These are phyloP conservation scores for Diplodia scrobiculata DNA, from an alignment of 2,329 filamentous ascomycete genomes.

Conservation along the genomic window DNA sequence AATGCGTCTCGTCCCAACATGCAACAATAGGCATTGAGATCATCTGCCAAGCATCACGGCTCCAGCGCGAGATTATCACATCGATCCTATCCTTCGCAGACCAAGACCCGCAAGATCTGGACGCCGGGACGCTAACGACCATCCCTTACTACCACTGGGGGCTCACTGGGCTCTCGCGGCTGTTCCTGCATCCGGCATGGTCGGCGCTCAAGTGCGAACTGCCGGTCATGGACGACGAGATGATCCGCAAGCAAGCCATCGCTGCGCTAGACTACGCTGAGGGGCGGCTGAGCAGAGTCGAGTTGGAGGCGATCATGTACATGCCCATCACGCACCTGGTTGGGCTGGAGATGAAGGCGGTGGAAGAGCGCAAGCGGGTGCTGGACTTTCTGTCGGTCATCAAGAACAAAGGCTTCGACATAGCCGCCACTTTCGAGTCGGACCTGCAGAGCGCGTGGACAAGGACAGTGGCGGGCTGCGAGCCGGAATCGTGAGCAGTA, in stretches of 20 bases:
- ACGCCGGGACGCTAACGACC: conserved; percentile 1
- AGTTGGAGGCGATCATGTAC: conserved; percentile 21
- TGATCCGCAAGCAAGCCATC: conserved; percentile 27
- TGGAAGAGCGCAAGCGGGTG: conserved; percentile 22
- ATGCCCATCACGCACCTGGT: conserved; percentile 24
- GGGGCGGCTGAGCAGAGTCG: conserved; percentile 20
- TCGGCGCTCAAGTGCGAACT: conserved; percentile 22
- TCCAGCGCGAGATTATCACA: conserved; percentile 27
- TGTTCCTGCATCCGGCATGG: conserved; percentile 27
- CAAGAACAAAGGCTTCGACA: conserved; percentile 27
- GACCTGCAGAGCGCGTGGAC: conserved; percentile 23
- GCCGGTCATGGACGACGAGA: conserved; percentile 21
- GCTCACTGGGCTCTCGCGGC: conserved; percentile 19
- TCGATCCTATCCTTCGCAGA: conserved; percentile 17
- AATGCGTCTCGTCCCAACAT: conserved; percentile 1
- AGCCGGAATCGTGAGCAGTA: neutral
- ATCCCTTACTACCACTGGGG: conserved; percentile 28
- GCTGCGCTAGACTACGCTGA: conserved; percentile 24
- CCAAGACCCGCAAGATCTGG: neutral
- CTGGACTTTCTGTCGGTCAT: conserved; percentile 18
- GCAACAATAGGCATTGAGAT: conserved; percentile 26
- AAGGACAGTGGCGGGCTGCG: neutral
- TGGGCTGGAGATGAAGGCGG: conserved; percentile 26
- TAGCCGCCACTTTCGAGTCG: conserved; percentile 6
- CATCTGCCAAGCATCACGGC: conserved; percentile 20